These are phyloP conservation scores for Colletotrichum salicis DNA, from an alignment of 2,329 filamentous ascomycete genomes.

Conservation along the genomic window DNA sequence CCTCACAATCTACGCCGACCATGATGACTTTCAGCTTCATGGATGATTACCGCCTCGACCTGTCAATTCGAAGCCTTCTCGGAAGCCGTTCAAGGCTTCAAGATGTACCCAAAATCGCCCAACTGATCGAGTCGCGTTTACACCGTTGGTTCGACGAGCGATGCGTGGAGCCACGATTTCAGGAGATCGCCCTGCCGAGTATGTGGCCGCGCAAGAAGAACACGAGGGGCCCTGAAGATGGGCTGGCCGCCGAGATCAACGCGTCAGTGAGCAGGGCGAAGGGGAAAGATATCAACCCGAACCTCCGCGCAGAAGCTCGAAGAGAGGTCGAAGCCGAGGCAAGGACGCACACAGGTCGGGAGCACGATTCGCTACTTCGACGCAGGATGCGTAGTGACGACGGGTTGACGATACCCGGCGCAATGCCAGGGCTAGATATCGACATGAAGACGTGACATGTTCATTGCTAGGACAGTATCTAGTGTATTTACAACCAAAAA, in stretches of 20 bases:
- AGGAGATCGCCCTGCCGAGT: conserved; percentile 85
- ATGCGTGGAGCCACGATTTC: conserved; percentile 85
- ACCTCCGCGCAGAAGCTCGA: conserved; percentile 62
- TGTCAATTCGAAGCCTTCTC: conserved; percentile 82
- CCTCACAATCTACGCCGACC: conserved; percentile 77
- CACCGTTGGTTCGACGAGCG: conserved; percentile 91
- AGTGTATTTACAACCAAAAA: not conserved
- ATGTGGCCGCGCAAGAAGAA: conserved; percentile 88
- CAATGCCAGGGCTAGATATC: conserved; percentile 53
- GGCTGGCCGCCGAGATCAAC: conserved; percentile 56
- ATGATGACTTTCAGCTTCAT: conserved; percentile 95
- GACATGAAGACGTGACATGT: conserved; percentile 39
- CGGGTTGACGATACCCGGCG: conserved; percentile 59
- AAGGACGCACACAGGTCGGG: conserved; percentile 48
- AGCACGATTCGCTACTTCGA: conserved; percentile 51
- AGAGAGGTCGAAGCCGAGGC: conserved; percentile 59
- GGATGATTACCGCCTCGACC: conserved; percentile 86
- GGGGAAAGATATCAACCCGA: conserved; percentile 63
- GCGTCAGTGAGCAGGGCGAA: conserved; percentile 63
- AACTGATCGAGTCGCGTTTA: conserved; percentile 81
- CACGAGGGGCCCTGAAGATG: conserved; percentile 77
- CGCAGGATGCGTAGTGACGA: conserved; percentile 50
- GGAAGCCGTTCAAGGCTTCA: conserved; percentile 83
- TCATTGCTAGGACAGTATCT: not conserved
- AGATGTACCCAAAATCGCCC: conserved; percentile 89